These are phyloP conservation scores for Boletus sp. DNA, from an alignment of 768 basidiomycete genomes.

Conservation along the genomic window DNA sequence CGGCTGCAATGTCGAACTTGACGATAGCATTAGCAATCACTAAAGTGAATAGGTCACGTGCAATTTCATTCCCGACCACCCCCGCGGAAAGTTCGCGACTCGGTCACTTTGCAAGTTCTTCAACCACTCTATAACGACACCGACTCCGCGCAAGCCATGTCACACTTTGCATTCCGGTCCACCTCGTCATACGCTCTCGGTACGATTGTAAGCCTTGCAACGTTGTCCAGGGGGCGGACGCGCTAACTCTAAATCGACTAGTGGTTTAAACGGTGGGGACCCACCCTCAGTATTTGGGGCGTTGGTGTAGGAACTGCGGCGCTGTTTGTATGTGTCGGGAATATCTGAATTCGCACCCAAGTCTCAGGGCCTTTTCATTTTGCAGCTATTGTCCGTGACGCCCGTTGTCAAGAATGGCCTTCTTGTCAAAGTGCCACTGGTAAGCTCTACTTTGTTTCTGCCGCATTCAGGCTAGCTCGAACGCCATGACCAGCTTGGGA, in stretches of 20 bases:
- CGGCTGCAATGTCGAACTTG: too few relatives aligned
- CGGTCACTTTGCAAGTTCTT: not conserved
- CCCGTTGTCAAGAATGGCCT: conserved; percentile 80
- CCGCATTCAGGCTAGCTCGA: not conserved
- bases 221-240: not conserved
- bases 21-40: not conserved
- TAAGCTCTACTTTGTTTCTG: conserved; percentile 37
- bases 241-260: conserved; percentile 19
- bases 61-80: conserved; percentile 9
- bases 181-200: conserved; percentile 39
- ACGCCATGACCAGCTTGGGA: conserved; percentile 49
- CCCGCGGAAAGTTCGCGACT: conserved; percentile 3
- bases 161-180: conserved; percentile 40
- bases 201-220: conserved; percentile 36
- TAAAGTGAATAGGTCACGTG: conserved; percentile 16
- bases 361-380: conserved; percentile 5
- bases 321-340: conserved; percentile 50
- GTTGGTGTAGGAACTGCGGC: conserved; percentile 63
- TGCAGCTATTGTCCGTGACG: conserved; percentile 74
- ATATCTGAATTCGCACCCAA: not conserved
- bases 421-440: conserved; percentile 70
- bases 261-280: conserved; percentile 57
- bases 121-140: not conserved
- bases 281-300: conserved; percentile 69
- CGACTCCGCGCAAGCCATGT: conserved; percentile 33